Base-by-base conservation (phyloP, 2,329 filamentous ascomycete species). In the Talaromyces atroroseus region DNA sequence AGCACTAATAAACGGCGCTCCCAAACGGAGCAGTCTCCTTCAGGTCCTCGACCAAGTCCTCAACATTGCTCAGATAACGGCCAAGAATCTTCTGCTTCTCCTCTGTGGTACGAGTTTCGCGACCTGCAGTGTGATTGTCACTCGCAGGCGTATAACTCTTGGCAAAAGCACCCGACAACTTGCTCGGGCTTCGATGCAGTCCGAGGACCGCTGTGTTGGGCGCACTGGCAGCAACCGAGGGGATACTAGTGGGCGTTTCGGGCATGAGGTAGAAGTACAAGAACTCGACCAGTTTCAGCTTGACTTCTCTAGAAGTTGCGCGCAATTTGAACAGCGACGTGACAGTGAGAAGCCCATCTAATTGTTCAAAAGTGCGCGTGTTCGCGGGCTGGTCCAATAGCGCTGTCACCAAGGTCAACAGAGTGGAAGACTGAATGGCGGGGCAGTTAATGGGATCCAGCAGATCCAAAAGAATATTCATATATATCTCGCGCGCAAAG, bases 201-300 rank as follows among this genome's bases (percentile, higher is more conserved):
- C 85, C 78, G 10, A 67, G 61, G 4, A 72, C 65, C 5, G 71
- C 74, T 1, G 73, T 72, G 58, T 72, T 75, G 0, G 72, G 68
- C 1, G 71, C 68, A 21, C 69, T 71, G 12, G 66, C 65, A 7
- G 61, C 36, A 58, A 63, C 26, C 49, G 62, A 21, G 11, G 65
- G 57, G 42, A 64, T 54, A 5, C 34, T 54, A 18, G 69, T 69
- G 1, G 78, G 85, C 0, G 83, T 84, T 75, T 99, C 94, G 51
- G 92, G 92, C 87, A 97, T 96, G 64, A 99, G 86, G 73, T 97
- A 99, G 74, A 97, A 97, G 78, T 97, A 97, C 52, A 99, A 77
- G 69, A 97, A 97, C 73, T 97, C 94, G 64, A 96, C 87, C n/a
- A 95, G 84, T 72, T 95, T 94, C 68, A 96, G 83, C 77, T 96